Base-by-base conservation (phyloP, 768 basidiomycete species). In the Suillus tomentosus region DNA sequence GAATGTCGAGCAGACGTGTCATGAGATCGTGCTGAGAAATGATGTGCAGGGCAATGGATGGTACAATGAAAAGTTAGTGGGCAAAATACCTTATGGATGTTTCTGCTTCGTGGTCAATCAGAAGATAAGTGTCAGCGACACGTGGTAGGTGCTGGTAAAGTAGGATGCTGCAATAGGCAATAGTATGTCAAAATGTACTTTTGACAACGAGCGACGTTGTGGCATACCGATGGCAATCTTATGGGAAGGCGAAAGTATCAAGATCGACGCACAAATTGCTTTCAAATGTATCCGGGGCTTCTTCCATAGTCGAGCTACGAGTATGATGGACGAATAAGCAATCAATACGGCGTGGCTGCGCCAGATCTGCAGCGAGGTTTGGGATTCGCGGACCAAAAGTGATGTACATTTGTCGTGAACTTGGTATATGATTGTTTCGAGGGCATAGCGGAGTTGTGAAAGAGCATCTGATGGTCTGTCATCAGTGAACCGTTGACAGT, bases 61-160 rank as follows among this genome's bases (percentile, higher is more conserved):
- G 95, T 1, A 94, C 90, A 0, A 95, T 95, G 79, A 97, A 96
- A 40, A 99, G 83, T 71, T 97, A 94, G 5, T 96, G 82, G 17
- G 94, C 91, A 66, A 96, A 92, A 73, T 94, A 95, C 71, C 96
- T 92, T 80, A 99, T 90, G 15, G 93, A 95, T 9, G 94, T 94
- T 73, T 99, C 97, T 1, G 93, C 90, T 73, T 99, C 96, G 13
- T 96, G 86, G 69, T 99, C 96, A 24, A 92, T 86, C 53, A 96
- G 87, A 10, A 99, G 87, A 77, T 96, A 98, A 2, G 94, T 86
- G 68, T 96, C 93, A 69, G 96, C 91, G 57, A 98, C 81, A 68
- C 89, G 84, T 89, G 89, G 76, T 98, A 99, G 11, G 94, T 87
- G 61, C 83, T 85, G 0, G 93, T 89, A 73, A 95, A 95, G 68